Evolutionary conservation across 2,329 filamentous ascomycete genomes (phyloP).

Genomic region (Microdochium paspali): DNA sequence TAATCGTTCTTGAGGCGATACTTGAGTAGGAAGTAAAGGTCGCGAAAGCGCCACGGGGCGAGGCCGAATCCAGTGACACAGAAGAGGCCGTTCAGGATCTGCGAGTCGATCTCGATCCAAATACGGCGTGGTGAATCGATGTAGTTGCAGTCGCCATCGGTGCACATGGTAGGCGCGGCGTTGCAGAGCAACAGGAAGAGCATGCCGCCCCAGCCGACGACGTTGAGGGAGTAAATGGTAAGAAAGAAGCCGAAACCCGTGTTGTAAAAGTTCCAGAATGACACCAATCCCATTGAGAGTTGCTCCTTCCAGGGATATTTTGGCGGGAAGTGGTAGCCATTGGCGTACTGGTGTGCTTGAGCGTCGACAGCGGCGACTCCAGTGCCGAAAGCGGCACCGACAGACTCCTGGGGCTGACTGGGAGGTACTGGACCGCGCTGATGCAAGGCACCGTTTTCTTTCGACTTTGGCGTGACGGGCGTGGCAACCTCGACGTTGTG

Average conservation of each 20-base stretch:
- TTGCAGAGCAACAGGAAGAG: constrained; percentile 77
- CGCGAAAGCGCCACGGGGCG: constrained; percentile 75
- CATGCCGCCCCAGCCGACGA: constrained; percentile 88
- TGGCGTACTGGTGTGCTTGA: constrained; percentile 33
- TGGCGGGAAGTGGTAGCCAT: constrained; percentile 57
- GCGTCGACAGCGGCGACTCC: constrained; percentile 18
- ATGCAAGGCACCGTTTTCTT: constrained; percentile 8
- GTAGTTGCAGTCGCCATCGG: constrained; percentile 53
- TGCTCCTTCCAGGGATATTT: constrained; percentile 51
- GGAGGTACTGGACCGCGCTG: constrained; percentile 9
- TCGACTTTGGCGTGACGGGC: constrained; percentile 10
- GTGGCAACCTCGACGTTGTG: constrained; percentile 9
- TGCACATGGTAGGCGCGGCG: constrained; percentile 64
- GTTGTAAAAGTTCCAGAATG: constrained; percentile 63
- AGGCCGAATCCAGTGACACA: constrained; percentile 80
- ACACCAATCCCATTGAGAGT: constrained; percentile 44
- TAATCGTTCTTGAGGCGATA: constrained; percentile 47
- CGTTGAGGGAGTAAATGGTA: constrained; percentile 69
- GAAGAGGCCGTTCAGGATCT: constrained; percentile 77
- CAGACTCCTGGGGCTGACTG: constrained; percentile 10
- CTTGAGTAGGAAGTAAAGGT: constrained; percentile 63
- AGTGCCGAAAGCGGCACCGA: constrained; percentile 14
- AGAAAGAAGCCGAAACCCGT: constrained; percentile 71
- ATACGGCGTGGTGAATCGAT: constrained; percentile 67
- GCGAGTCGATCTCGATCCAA: constrained; percentile 80